Evolutionary conservation across 2,329 filamentous ascomycete species (phyloP), one percentile per base, ranked within the genome.

Genomic region (Triangularia setosa): DNA sequence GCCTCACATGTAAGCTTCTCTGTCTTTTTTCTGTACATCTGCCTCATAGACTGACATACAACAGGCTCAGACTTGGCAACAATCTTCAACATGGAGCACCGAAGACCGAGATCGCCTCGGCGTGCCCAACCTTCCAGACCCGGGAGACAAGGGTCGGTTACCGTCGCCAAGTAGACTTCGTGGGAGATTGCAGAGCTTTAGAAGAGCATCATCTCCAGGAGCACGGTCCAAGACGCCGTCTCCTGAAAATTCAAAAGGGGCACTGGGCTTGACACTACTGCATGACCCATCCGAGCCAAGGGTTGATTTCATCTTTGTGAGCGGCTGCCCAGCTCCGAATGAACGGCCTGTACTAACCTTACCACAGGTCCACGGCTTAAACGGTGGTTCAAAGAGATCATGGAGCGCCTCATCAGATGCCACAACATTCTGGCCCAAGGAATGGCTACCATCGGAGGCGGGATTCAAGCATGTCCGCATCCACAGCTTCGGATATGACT

Each of bases 361-460:
- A 16, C 0, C 24, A 48, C 40, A 65, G 62, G 74, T 81, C 3
- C 79, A 80, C 65, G 78, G 79, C 1, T 70, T 81, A 1, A 73
- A 77, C 2, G 78, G 78, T 0, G 72, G 72, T n/a, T 79, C 78
- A 2, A 72, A 71, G 1, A 75, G 76, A 63, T 80, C 79, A 64
- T 81, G 80, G 79, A 72, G 73, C 6, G 75, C 77, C 61, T 68
- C 72, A 0, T 58, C 68, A 1, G 52, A 55, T 55, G 70, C 68
- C 0, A 59, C 63, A 0, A 65, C 72, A 11, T 81, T 77, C 65
- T 81, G 79, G 79, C 79, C 79, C 0, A 67, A 75, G 63, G 60
- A 70, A 28, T 81, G 76, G 75, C 21, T 67, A 0, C 75, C 79
- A 0, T 60, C 57, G 16, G 75, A 78, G n/a, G 58, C 68, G 0